Conservation (phyloP, 257 asterid genomes). For the Paulownia fortunei region DNA sequence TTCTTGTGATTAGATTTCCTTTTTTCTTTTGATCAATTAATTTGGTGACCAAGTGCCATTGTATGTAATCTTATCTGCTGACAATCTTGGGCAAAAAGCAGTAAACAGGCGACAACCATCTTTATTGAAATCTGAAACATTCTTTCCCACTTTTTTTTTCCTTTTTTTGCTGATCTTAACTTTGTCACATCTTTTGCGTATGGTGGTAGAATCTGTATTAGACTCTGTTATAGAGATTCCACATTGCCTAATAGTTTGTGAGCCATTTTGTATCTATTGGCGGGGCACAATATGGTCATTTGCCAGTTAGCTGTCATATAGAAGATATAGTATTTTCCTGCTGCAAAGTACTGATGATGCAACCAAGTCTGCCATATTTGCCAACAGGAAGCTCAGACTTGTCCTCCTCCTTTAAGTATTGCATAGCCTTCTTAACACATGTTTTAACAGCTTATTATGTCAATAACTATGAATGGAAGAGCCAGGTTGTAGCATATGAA, state of each 20-base stretch:
- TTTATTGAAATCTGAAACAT: background rate
- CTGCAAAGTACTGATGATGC: background rate
- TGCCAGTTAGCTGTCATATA: background rate
- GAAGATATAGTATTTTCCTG: background rate
- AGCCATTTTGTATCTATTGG: background rate
- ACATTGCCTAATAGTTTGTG: background rate
- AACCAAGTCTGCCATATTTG: background rate
- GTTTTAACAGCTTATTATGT: conserved; percentile 16
- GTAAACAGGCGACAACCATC: background rate
- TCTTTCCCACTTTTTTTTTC: background rate
- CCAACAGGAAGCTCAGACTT: background rate
- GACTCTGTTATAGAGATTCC: background rate
- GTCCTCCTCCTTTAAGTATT: background rate
- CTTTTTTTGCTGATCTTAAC: background rate
- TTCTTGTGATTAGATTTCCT: background rate
- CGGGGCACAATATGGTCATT: background rate
- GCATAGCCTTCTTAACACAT: background rate
- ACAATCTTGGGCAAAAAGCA: background rate
- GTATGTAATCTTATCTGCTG: background rate
- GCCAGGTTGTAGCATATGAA: background rate
- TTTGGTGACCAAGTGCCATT: background rate
- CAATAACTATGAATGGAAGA: background rate
- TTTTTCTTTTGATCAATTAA: background rate
- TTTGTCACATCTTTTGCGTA: background rate
- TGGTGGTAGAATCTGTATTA: conserved; percentile 7